phyloP scores from a whole-genome alignment of 2,329 filamentous ascomycete species.

The Fusarium keratoplasticum region DNA sequence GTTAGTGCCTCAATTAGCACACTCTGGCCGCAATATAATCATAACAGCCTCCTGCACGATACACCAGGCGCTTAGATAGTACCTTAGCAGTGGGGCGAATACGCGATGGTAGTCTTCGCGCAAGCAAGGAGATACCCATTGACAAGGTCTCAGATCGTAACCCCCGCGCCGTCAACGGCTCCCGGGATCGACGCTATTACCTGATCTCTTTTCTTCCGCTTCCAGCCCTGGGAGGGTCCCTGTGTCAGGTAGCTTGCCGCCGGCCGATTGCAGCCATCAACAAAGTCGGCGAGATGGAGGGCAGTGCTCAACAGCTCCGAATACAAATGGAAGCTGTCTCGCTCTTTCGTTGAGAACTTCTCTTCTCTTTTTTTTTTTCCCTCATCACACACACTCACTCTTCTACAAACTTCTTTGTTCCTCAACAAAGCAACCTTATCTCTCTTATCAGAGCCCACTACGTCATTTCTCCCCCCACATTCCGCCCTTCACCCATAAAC shows the following conservation, averaged over 20 bases:
- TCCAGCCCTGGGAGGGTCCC: conserved; percentile 2
- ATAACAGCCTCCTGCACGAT: too few species aligned
- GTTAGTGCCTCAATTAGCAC: too few species aligned
- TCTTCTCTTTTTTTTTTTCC: neutral
- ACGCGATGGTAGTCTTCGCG: too few species aligned
- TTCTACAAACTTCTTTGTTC: neutral
- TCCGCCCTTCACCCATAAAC: conserved; percentile 34
- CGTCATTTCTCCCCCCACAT: conserved; percentile 40
- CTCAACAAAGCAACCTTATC: conserved; percentile 10
- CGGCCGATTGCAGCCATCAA: conserved; percentile 41
- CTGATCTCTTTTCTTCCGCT: conserved; percentile 35
- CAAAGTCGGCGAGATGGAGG: conserved; percentile 26
- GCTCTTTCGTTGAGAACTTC: conserved; percentile 1
- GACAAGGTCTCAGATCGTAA: conserved; percentile 13
- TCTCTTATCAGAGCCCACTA: conserved; percentile 33
- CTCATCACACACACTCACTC: neutral
- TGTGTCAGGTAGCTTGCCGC: conserved; percentile 24
- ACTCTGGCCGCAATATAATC: too few species aligned
- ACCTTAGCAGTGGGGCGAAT: too few species aligned
- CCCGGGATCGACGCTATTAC: conserved; percentile 39
- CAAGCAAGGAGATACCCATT: too few species aligned
- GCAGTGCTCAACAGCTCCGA: conserved; percentile 18
- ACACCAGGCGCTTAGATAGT: too few species aligned
- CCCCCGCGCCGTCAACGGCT: conserved; percentile 30
- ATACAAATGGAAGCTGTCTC: conserved; percentile 37